Conservation (phyloP, 257 asterid species). For the Scutellaria baicalensis region DNA sequence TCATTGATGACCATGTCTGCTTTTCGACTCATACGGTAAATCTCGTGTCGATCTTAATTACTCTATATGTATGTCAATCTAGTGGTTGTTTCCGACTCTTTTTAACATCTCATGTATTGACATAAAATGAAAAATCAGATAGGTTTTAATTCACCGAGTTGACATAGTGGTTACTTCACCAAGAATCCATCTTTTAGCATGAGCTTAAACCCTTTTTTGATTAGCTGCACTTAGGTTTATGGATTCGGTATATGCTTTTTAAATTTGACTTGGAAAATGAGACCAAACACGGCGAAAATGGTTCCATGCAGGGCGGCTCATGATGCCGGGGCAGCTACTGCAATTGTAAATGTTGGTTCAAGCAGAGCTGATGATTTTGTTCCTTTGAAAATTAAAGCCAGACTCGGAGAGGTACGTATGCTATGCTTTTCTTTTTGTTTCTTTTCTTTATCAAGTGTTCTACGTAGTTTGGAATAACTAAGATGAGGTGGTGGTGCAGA, state of each 20-base stretch:
- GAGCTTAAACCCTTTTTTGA: not conserved
- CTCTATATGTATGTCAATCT: not conserved
- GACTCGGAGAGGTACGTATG: conserved; percentile 80
- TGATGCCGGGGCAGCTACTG: conserved; percentile 87
- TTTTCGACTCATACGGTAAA: conserved; percentile 79
- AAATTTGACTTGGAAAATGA: not conserved
- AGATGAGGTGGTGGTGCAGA: conserved; percentile 38
- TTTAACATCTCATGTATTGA: not conserved
- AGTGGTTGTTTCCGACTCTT: not conserved
- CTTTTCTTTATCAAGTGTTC: not conserved
- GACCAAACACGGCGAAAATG: not conserved
- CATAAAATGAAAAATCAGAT: not conserved
- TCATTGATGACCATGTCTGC: conserved; percentile 99
- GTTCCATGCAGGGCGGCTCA: conserved; percentile 64
- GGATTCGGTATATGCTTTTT: not conserved
- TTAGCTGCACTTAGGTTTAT: not conserved
- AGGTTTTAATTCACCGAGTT: not conserved
- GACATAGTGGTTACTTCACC: not conserved
- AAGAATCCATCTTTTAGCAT: not conserved
- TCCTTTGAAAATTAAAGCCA: conserved; percentile 61
- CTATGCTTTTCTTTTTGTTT: not conserved
- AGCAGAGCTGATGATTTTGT: conserved; percentile 83
- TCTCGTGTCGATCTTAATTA: not conserved
- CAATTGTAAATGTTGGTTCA: conserved; percentile 70
- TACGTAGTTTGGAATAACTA: not conserved